phyloP scores from a whole-genome alignment of 176 grass and related monocot species.

The Elaeis guineensis region DNA sequence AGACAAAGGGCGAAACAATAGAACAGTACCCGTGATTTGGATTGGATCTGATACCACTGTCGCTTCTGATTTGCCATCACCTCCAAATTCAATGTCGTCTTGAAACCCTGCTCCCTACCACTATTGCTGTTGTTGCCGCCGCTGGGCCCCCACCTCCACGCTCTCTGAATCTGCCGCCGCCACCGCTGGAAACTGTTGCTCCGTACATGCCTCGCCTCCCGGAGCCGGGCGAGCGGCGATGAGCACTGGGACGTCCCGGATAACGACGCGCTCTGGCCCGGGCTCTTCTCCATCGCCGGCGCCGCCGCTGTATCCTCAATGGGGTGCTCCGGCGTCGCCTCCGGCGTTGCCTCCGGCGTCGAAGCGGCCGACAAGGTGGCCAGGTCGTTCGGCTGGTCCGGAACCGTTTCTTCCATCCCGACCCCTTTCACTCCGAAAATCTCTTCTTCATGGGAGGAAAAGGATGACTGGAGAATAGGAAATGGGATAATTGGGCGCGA shows the following conservation, averaged over 20 bases:
- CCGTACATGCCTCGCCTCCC: conserved; percentile 47
- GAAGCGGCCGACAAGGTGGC: no score
- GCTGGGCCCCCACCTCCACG: conserved; percentile 75
- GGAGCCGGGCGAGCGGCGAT: conserved; percentile 24
- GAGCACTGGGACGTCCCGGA: conserved; percentile 7
- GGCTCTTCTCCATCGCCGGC: no score
- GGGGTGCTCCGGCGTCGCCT: no score
- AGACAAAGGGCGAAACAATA: background rate
- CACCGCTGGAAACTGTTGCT: conserved; percentile 80
- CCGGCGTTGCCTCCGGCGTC: no score
- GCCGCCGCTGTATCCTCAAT: no score
- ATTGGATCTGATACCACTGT: conserved; percentile 79
- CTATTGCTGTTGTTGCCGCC: conserved; percentile 20
- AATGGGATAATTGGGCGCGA: no score
- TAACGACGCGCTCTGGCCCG: background rate
- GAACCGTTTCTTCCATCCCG: no score
- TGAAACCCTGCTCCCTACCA: conserved; percentile 46
- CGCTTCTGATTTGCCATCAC: conserved; percentile 93
- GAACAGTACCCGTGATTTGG: conserved; percentile 47
- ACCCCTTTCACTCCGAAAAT: no score
- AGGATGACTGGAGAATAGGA: no score
- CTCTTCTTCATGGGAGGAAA: no score
- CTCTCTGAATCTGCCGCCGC: conserved; percentile 77
- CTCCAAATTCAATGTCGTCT: conserved; percentile 63
- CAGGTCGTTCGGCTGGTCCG: no score